Conservation (phyloP, 345 rosid genomes). For the Salix suchowensis region DNA sequence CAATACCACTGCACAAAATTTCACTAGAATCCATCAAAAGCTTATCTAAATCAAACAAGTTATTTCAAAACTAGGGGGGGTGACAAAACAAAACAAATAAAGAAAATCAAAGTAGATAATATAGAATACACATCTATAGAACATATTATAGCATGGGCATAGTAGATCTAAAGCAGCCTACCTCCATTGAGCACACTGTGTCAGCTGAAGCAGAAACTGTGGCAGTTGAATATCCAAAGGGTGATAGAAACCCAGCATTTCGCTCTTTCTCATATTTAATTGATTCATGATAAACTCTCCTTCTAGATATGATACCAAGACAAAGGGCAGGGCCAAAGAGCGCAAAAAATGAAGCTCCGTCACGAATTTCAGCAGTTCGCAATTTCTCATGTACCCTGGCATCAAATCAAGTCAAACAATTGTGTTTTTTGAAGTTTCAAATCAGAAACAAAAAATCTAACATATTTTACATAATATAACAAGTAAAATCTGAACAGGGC, state of each 20-base stretch:
- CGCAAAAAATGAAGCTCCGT: slow-evolving; percentile 70
- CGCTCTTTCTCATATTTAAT: slow-evolving; percentile 75
- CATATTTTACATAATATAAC: not conserved
- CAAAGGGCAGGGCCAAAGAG: slow-evolving; percentile 71
- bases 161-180: slow-evolving; percentile 16
- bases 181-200: slow-evolving; percentile 84
- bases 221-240: slow-evolving; percentile 75
- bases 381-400: slow-evolving; percentile 66
- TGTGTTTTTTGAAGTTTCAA: not conserved
- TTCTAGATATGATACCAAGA: slow-evolving; percentile 80
- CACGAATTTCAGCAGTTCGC: slow-evolving; percentile 55
- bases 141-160: not conserved
- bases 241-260: slow-evolving; percentile 82
- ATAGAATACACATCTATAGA: not conserved
- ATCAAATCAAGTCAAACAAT: slow-evolving; percentile 13
- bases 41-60: not conserved
- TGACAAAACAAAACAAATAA: not conserved
- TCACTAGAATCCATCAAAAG: slow-evolving; percentile 15
- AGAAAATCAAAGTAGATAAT: not conserved
- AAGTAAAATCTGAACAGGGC: not conserved
- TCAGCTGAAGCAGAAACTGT: slow-evolving; percentile 66
- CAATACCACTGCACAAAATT: slow-evolving; percentile 69
- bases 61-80: not conserved
- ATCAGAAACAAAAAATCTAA: not conserved
- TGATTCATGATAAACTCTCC: slow-evolving; percentile 71